Evolutionary conservation across 2,329 filamentous ascomycete genomes (phyloP).

Genomic region (Tolypocladium nubicola): DNA sequence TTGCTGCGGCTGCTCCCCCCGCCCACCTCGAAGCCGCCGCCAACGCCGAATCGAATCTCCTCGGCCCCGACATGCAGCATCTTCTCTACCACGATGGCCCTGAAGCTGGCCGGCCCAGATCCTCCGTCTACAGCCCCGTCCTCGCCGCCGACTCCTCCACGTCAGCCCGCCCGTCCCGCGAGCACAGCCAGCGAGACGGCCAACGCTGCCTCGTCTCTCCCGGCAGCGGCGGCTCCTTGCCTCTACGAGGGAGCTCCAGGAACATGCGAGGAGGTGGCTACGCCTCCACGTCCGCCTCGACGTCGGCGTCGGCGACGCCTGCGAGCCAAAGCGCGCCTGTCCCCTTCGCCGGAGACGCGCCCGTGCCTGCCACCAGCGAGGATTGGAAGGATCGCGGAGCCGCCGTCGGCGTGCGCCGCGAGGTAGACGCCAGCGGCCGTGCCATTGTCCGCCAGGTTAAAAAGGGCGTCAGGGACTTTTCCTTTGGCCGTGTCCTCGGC

Average conservation of each 20-base stretch:
- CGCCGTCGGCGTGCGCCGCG: slow-evolving; percentile 71
- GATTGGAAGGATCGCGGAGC: slow-evolving; percentile 95
- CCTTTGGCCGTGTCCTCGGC: slow-evolving; percentile 80
- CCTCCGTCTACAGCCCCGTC: slow-evolving; percentile 33
- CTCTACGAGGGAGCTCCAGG: slow-evolving; percentile 67
- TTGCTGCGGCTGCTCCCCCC: background rate
- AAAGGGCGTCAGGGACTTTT: slow-evolving; percentile 95
- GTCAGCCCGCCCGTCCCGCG: slow-evolving; percentile 41
- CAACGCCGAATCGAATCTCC: slow-evolving; percentile 3
- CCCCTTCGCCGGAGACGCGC: slow-evolving; percentile 27
- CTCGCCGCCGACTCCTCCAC: slow-evolving; percentile 1
- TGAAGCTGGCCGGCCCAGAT: slow-evolving; percentile 15
- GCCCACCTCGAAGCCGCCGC: slow-evolving; percentile 6
- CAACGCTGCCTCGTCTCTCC: background rate
- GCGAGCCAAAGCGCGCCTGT: slow-evolving; percentile 10
- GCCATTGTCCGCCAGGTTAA: slow-evolving; percentile 77
- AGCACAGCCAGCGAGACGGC: slow-evolving; percentile 54
- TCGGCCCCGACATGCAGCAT: slow-evolving; percentile 1
- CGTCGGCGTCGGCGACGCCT: slow-evolving; percentile 2
- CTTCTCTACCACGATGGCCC: background rate
- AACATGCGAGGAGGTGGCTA: slow-evolving; percentile 58
- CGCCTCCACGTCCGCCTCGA: slow-evolving; percentile 31
- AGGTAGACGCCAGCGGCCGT: slow-evolving; percentile 76
- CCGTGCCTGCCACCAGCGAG: slow-evolving; percentile 54
- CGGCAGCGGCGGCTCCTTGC: slow-evolving; percentile 43